A percentile compares a stretch with the other conserved stretches of the same genome.
phyloP scores from a whole-genome alignment of 2,329 filamentous ascomycete genomes.

The Myriosclerotinia curreyana region DNA sequence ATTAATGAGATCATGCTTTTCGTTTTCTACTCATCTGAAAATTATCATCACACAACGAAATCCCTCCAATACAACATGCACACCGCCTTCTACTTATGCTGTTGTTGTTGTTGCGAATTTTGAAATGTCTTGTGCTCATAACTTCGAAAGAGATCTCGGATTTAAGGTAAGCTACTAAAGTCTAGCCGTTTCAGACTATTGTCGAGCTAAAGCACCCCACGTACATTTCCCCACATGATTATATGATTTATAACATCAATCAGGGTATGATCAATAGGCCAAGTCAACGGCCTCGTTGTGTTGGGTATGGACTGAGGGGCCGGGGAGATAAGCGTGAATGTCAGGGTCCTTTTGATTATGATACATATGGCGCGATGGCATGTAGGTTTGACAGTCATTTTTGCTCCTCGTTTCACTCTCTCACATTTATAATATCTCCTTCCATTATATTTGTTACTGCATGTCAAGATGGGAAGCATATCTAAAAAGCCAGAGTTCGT shows the following conservation, averaged over 20 bases:
- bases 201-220: neutral
- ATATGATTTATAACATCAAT: neutral
- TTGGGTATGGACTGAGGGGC: neutral
- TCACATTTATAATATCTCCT: neutral
- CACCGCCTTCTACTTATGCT: neutral
- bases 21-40: neutral
- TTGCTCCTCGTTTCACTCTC: neutral
- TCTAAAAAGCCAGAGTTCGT: conserved; percentile 31
- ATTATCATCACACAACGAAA: neutral
- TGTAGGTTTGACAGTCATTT: neutral
- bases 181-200: neutral
- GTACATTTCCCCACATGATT: neutral
- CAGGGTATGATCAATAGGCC: neutral
- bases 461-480: neutral
- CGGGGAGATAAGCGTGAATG: neutral
- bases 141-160: neutral
- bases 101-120: neutral
- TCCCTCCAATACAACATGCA: neutral
- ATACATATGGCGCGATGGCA: neutral
- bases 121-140: neutral
- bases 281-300: neutral
- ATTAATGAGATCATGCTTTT: conserved; percentile 26
- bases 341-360: neutral
- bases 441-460: neutral
- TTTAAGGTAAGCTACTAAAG: neutral